A percentile compares a stretch with the other conserved stretches of the same genome.
phyloP scores from a whole-genome alignment of 192 early-diverging fungal species.

The Dimargaris xerosporica region DNA sequence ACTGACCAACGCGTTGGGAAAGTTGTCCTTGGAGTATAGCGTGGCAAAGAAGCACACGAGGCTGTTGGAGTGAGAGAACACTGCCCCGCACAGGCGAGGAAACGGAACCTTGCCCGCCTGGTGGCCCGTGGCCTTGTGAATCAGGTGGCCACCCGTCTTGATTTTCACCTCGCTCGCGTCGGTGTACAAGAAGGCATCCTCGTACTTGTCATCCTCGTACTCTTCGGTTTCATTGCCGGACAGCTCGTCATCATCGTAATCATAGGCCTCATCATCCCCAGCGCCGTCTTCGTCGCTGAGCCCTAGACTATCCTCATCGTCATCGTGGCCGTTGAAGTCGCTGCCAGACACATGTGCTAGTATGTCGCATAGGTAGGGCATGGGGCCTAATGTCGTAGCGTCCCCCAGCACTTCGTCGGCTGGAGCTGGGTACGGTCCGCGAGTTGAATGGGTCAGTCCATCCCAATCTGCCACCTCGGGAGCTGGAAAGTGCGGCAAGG shows the following conservation, averaged over 20 bases:
- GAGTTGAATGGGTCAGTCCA: neutral
- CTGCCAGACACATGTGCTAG: too few relatives aligned
- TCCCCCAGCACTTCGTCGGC: too few relatives aligned
- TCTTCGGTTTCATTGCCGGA: neutral
- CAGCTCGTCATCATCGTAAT: conserved; percentile 13
- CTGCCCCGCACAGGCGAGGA: conserved; percentile 30
- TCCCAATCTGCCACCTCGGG: neutral
- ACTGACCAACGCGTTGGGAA: neutral
- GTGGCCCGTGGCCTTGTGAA: conserved; percentile 18
- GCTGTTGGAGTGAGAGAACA: conserved; percentile 25
- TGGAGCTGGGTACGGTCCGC: neutral
- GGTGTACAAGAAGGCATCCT: conserved; percentile 5
- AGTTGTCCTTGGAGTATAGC: conserved; percentile 16
- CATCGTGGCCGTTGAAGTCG: too few relatives aligned
- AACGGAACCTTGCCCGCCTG: conserved; percentile 24
- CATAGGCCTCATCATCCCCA: conserved; percentile 13
- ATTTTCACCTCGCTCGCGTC: neutral
- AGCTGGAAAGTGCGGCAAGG: neutral
- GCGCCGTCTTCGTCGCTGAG: neutral
- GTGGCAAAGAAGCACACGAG: conserved; percentile 30
- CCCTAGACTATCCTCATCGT: too few relatives aligned
- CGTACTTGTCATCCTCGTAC: conserved; percentile 13
- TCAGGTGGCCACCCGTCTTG: neutral
- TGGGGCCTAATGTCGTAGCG: too few relatives aligned
- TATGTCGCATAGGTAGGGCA: too few relatives aligned